phyloP scores from a whole-genome alignment of 2,329 filamentous ascomycete genomes.

The Alternaria angustiovoidea region DNA sequence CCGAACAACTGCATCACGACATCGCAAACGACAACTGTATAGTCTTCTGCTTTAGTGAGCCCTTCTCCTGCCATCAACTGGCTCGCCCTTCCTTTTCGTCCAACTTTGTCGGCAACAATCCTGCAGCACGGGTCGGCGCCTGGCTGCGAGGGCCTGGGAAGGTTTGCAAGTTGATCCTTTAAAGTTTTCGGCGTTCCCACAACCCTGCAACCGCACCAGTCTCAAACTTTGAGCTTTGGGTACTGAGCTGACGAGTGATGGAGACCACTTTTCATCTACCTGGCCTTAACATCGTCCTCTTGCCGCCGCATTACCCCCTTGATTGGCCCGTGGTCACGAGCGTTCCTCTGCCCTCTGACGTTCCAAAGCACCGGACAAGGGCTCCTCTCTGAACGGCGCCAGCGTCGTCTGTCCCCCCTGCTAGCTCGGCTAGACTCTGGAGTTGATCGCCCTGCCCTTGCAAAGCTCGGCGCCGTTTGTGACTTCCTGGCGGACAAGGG shows the following conservation, averaged over 20 bases:
- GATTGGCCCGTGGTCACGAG: constrained; percentile 30
- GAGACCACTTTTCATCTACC: constrained; percentile 42
- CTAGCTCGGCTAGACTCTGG: constrained; percentile 42
- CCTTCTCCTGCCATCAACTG: constrained; percentile 15
- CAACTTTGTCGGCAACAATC: constrained; percentile 25
- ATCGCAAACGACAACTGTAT: constrained; percentile 13
- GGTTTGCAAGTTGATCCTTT: constrained; percentile 42
- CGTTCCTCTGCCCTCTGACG: constrained; percentile 30
- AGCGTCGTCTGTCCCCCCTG: constrained; percentile 38
- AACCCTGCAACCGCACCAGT: constrained; percentile 50
- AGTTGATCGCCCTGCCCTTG: constrained; percentile 31
- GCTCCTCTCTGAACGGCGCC: constrained; percentile 36
- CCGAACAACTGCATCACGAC: constrained; percentile 25
- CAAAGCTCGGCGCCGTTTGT: constrained; percentile 38
- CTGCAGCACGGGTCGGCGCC: constrained; percentile 36
- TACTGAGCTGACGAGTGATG: constrained; percentile 38
- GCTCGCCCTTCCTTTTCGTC: constrained; percentile 15
- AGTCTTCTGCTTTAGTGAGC: constrained; percentile 9
- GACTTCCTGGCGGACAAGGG: constrained; percentile 39
- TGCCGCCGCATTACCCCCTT: constrained; percentile 27
- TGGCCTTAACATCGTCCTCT: constrained; percentile 31
- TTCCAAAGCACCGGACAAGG: constrained; percentile 39
- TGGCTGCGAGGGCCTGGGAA: constrained; percentile 35
- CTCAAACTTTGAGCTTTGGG: constrained; percentile 46
- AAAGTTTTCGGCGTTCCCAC: constrained; percentile 48